Evolutionary conservation across 169 alveolate genomes (phyloP), one percentile per base, ranked within the genome.

Genomic region (Neospora caninum): DNA sequence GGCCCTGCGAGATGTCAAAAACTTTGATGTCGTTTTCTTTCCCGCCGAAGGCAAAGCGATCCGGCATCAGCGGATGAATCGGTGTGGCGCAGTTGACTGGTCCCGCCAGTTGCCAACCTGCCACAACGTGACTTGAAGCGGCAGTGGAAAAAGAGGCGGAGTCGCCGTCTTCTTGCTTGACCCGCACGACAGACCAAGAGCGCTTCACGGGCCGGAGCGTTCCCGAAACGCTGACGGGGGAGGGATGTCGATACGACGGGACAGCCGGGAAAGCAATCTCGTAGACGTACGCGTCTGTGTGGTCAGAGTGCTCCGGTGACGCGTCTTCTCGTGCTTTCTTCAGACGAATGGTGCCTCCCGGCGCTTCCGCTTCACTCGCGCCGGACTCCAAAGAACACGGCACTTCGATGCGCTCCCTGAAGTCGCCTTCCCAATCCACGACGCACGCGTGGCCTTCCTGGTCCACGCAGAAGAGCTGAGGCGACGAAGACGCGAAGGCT

Each of bases 31-130:
- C 95, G 64, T 92, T 92, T 39, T 86, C 92, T 43, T 36, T 83
- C 58, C 95, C 95, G 34, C 95, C 95, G 42, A 92, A 92, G 36
- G 95, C 95, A 84, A 92, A 38, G 20, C 88, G 80, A 70, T 91
- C 88, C 49, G 88, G 92, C 43, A 91, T 58, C 95, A 92, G 36
- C 49, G 95, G 95, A 25, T 92, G n/a, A 27, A 82, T 36, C 25
- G 89, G 89, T 9, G 89, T 82, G 25, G 89, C 53, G 64, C 89
- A 82, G 0, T 36, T 20, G 6, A 82, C 89, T 31, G 89, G 89
- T 6, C 69, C 89, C 54, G 67, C 2, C n/a, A 82, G 67, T 27
- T 42, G 89, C 89, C 89, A 82, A 0, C 43, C 89, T n/a, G 69
- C 89, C 36, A 22, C 43, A 1, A 82, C 89, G 89, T 82, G 89